These are phyloP conservation scores for Copromyces sp. DNA, from an alignment of 495 filamentous ascomycete species.

Conservation along the genomic window DNA sequence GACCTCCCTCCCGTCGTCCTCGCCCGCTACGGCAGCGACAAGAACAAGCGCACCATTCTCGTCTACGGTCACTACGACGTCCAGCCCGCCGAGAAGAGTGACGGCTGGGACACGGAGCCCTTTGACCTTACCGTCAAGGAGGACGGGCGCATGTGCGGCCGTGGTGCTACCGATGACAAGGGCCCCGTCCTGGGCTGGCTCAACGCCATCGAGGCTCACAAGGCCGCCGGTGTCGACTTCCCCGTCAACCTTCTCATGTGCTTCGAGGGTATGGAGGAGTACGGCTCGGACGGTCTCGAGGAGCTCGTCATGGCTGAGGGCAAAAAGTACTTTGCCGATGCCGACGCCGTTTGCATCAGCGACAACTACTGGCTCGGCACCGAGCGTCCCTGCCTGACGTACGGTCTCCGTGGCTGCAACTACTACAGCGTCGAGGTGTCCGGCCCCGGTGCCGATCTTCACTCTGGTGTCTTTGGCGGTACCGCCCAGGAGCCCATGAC, in stretches of 20 bases:
- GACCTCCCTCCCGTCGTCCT: constrained; percentile 88
- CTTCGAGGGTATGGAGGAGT: constrained; percentile 99
- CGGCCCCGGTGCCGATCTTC: constrained; percentile 86
- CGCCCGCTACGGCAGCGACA: constrained; percentile 81
- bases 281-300: constrained; percentile 92
- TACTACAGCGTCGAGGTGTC: constrained; percentile 87
- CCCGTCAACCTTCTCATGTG: constrained; percentile 99
- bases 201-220: constrained; percentile 94
- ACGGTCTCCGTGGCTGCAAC: constrained; percentile 94
- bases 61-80: constrained; percentile 99
- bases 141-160: constrained; percentile 88
- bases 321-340: constrained; percentile 85
- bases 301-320: constrained; percentile 85
- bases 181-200: constrained; percentile 96
- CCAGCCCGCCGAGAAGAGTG: constrained; percentile 84
- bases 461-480: constrained; percentile 93
- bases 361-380: constrained; percentile 99
- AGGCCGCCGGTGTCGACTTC: constrained; percentile 85
- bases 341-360: constrained; percentile 94
- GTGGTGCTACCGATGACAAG: constrained; percentile 96
- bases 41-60: constrained; percentile 84
- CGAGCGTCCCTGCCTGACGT: constrained; percentile 94
- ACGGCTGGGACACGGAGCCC: constrained; percentile 94
- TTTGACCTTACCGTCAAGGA: constrained; percentile 83
- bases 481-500: constrained; percentile 98